Evolutionary conservation across 2,329 filamentous ascomycete species (phyloP), one percentile per base, ranked within the genome.

Genomic region (Phialophora expanda): DNA sequence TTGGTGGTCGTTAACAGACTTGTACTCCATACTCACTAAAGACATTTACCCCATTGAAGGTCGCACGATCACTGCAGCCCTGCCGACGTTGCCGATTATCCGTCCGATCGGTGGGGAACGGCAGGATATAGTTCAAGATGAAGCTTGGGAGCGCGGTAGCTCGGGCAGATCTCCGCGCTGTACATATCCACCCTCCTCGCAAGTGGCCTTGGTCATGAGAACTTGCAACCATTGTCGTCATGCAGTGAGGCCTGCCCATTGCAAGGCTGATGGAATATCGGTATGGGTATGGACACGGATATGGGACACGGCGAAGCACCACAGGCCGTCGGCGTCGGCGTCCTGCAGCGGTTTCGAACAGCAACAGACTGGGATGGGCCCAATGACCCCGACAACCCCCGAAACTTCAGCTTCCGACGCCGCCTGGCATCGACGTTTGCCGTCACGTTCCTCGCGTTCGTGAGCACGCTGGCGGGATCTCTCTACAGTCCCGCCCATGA

Each of bases 401-500:
- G 67, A 62, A 72, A 72, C 56, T 72, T 69, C 41, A 66, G 66
- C 14, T 62, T 71, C 32, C 41, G 12, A 8, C 65, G 66, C 34
- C 64, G 68, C 32, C 38, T 68, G 20, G 44, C 61, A 4, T 69
- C 68, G 14, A 69, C 70, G n/a, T 62, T 68, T 34, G 66, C 62
- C 4, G 66, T 70, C n/a, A 70, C 66, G 5, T 65, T 70, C 46
- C 58, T 71, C 11, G 68, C 66, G 9, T 68, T 68, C 54, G 66
- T 67, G 26, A 71, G 68, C 58, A 66, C 69, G 1, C 24, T 71
- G 11, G 68, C 66, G 5, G 68, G 66, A 4, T 76, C 76, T 2
- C 73, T 76, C 14, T 78, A 77, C 64, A 72, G 75, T 2, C 73
- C 76, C 0, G 72, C 72, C 28, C 85, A 84, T 24, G 74, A 76